Percentiles rank a stretch among this genome's conserved stretches.
These are phyloP conservation scores for Roridomyces roridus DNA, from an alignment of 768 basidiomycete genomes.

Conservation along the genomic window DNA sequence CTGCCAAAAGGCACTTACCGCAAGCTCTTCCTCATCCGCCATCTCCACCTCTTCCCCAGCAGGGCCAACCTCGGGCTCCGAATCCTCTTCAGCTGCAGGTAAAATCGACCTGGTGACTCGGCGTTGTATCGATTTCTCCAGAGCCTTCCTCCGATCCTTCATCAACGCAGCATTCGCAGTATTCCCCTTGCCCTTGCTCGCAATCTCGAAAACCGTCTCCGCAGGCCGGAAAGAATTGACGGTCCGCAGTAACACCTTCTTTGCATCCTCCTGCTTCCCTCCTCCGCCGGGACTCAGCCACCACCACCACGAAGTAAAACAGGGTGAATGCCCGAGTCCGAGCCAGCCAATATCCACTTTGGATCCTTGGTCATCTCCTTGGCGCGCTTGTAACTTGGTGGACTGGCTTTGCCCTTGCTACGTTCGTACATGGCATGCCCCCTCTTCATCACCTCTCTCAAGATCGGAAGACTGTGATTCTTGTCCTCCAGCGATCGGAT, in stretches of 20 bases:
- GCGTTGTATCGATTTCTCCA: slow-evolving; percentile 64
- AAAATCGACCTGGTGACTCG: slow-evolving; percentile 44
- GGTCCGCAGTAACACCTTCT: slow-evolving; percentile 70
- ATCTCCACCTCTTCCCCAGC: slow-evolving; percentile 58
- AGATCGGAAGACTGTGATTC: slow-evolving; percentile 65
- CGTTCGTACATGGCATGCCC: slow-evolving; percentile 96
- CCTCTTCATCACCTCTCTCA: slow-evolving; percentile 84
- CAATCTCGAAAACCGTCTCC: slow-evolving; percentile 93
- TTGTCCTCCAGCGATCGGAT: slow-evolving; percentile 67
- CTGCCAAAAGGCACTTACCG: slow-evolving; percentile 50
- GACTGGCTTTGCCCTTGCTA: slow-evolving; percentile 88
- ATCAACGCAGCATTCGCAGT: slow-evolving; percentile 73
- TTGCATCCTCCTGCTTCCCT: slow-evolving; percentile 59
- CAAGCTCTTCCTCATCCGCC: slow-evolving; percentile 82
- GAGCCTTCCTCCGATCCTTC: slow-evolving; percentile 84
- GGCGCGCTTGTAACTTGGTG: slow-evolving; percentile 84
- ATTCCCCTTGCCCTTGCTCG: slow-evolving; percentile 74
- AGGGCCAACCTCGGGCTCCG: slow-evolving; percentile 40
- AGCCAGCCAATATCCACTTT: slow-evolving; percentile 73
- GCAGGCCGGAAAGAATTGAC: slow-evolving; percentile 83
- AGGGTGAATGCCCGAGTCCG: slow-evolving; percentile 75
- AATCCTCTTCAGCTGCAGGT: slow-evolving; percentile 37
- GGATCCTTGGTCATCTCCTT: slow-evolving; percentile 83
- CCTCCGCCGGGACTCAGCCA: slow-evolving; percentile 39
- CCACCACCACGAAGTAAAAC: slow-evolving; percentile 53